Evolutionary conservation across 2,329 filamentous ascomycete genomes (phyloP), one percentile per base, ranked within the genome.

Genomic region (Xylaria hypoxylon): DNA sequence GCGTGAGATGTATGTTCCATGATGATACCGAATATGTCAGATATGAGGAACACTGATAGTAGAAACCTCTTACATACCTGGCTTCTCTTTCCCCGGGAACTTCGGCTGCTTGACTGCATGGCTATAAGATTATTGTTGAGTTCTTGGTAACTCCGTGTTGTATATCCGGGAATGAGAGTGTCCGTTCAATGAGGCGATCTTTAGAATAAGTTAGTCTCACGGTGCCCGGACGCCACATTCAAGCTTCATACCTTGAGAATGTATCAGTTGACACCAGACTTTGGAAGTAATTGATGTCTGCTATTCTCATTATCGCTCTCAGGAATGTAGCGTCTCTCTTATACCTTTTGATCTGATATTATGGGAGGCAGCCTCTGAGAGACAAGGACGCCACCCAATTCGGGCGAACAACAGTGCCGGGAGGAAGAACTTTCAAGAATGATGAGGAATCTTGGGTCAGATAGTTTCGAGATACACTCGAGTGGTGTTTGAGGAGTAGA

Each of bases 61-160:
- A 22, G 5, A 35, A 38, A 15, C 8, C 4, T 62, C 10, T 55
- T 48, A 66, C 67, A 22, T 61, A 67, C 67, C 5, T 68, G 57
- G 31, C 57, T 59, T 57, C 52, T 61, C 19, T 38, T 55, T 42
- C 50, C 48, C 10, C 65, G 57, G 48, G 62, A 65, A 24, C 57
- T 65, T 57, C 62, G 65, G 57, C 65, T 65, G 45, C 50, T 64
- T n/a, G 66, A 62, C 22, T 59, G 47, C 65, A 65, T 65, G 35
- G 22, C 58, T 5, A 19, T 15, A 8, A 51, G 38, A 52, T 61
- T 31, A 11, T 22, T 42, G 42, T 19, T 42, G 5, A 42, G n/a
- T 42, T 53, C 28, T 64, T n/a, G 19, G 28, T 38, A 22, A 40
- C 2, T 57, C 53, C 31, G 38, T 51, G 5, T 55, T 42, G 40